Evolutionary conservation across 1,139 yeast species (phyloP), one percentile per base, ranked within the genome.

Genomic region (Debaryomycetaceae sp.): DNA sequence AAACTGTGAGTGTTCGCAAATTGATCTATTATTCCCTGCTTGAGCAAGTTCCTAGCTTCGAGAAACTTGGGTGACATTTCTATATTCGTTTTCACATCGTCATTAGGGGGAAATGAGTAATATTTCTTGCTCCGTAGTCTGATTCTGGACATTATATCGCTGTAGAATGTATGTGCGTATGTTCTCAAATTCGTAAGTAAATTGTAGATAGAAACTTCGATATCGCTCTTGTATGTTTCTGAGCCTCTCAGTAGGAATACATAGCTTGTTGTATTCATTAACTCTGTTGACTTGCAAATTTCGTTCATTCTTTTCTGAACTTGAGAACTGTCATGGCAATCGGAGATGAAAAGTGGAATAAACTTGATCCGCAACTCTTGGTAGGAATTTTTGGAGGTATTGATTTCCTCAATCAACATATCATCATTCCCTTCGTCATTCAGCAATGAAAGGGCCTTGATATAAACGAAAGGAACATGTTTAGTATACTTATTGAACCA

Each of bases 21-120:
- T 45, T 70, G 72, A 30, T 51, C 45, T 7, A 71, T 59, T 15
- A 70, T 50, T 1, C 64, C 70, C 38, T 59, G 71, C 43, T 72
- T 72, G 29, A 70, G 58, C 35, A 63, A 44, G 45, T 69, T 71
- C 34, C 77, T 52, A 0, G 72, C 61, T 41, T 69, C 77, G 14
- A 71, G 54, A 35, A 67, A 66, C 41, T 56, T 57, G 1, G 77
- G 77, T 0, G 70, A 55, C 18, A 72, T 45, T 36, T 57, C 61
- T 4, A 71, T 51, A 4, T 52, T 49, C 0, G 75, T 67, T 30
- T 62, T 63, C 3, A 61, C 45, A 11, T 40, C 46, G 8, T 44
- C 40, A 3, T 60, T 47, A 3, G 63, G 48, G 1, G 75, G 73
- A 28, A 58, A 53, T 1, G 68, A 48, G 47, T 72, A 71, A 47